Conservation (phyloP, 768 basidiomycete genomes). For the Lactarius pseudohatsudake region DNA sequence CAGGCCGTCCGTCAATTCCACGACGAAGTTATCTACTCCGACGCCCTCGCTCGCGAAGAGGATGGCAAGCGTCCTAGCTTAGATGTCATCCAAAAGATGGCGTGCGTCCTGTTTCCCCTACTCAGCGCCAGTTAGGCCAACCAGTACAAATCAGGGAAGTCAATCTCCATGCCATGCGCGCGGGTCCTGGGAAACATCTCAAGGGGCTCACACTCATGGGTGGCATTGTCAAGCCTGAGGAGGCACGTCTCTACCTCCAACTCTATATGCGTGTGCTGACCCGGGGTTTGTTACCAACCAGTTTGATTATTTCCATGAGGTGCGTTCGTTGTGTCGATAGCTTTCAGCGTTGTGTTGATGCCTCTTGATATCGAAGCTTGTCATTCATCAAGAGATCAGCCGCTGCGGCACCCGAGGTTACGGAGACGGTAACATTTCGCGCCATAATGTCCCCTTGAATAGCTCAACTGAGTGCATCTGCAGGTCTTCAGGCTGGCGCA, state of each 20-base stretch:
- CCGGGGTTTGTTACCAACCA: constrained; percentile 33
- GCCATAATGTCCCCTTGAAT: background rate
- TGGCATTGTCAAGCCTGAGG: constrained; percentile 74
- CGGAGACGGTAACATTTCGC: constrained; percentile 53
- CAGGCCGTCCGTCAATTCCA: constrained; percentile 61
- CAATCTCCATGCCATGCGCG: constrained; percentile 84
- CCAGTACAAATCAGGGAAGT: constrained; percentile 45
- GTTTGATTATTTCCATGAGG: constrained; percentile 90
- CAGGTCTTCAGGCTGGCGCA: constrained; percentile 67
- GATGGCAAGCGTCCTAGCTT: constrained; percentile 87
- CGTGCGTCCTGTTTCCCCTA: constrained; percentile 42
- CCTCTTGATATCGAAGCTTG: constrained; percentile 38
- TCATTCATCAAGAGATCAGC: constrained; percentile 35
- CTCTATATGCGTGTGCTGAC: background rate
- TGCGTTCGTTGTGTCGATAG: constrained; percentile 27
- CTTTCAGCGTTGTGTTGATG: constrained; percentile 8
- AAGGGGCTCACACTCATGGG: constrained; percentile 74
- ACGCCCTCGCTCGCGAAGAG: constrained; percentile 65
- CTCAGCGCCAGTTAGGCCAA: background rate
- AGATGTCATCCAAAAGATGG: constrained; percentile 77
- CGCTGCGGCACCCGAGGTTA: constrained; percentile 75
- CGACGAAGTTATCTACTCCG: constrained; percentile 59
- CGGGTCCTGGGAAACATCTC: constrained; percentile 89
- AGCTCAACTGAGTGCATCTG: constrained; percentile 1
- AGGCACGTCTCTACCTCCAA: constrained; percentile 42